Evolutionary conservation across 306 rosid genomes (phyloP), one percentile per base, ranked within the genome.

Genomic region (Castanea sativa): DNA sequence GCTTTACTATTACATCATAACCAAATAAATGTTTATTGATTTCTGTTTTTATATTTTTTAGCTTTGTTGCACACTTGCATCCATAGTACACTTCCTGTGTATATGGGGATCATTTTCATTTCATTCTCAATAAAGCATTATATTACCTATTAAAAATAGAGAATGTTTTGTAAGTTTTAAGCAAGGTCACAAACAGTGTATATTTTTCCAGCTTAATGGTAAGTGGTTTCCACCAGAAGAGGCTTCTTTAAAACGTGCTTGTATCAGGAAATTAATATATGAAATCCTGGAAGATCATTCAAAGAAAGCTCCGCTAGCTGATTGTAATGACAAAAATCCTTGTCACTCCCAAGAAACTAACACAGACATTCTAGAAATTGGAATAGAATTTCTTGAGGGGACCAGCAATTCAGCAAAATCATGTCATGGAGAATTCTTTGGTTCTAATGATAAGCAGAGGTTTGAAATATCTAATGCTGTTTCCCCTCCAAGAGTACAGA

Each of bases 211-310:
- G 93, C 83, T 90, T 79, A 90, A 14, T 60, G 75, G 76, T 53
- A 75, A 86, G 59, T 91, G 97, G 97, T 92, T 92, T 77, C 92
- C 71, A 75, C 90, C 96, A 8, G 23, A 8, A 45, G 97, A 92
- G 79, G 97, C 92, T 72, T 92, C 97, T 82, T 85, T 79, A 41
- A 92, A 91, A 81, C 86, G 93, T 68, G 77, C 74, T 55, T 64
- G 51, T 52, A 85, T 92, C 78, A 83, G 79, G 63, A 85, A 84
- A 73, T 72, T 92, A 81, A 83, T 92, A 43, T 84, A 52, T 85
- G 79, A 88, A 55, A 80, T 92, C 83, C 75, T 76, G 71, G 67
- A 80, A 76, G 79, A 72, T 82, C 72, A 84, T 73, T 82, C 82
- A 59, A 78, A 67, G 60, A 76, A 79, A 81, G 81, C 74, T 15